Conservation (phyloP, 208 protist genomes). For the Sergeia podlipaevii region DNA sequence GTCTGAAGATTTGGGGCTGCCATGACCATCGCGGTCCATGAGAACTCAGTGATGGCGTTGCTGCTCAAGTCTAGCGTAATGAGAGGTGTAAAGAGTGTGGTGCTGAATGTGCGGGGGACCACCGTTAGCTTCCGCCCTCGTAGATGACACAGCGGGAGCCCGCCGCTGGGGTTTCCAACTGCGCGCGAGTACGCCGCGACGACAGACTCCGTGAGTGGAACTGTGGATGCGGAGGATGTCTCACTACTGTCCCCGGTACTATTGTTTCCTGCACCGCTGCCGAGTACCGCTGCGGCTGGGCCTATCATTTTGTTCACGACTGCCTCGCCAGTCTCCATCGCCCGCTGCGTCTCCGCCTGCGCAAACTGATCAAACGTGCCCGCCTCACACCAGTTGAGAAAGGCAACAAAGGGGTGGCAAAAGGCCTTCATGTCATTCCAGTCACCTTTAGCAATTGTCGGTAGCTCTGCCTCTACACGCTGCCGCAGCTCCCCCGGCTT, state of each 20-base stretch:
- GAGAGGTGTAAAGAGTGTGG: constrained; percentile 23
- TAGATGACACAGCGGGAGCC: constrained; percentile 33
- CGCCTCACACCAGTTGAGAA: constrained; percentile 19
- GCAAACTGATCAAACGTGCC: constrained; percentile 40
- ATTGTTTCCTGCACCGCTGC: too few relatives aligned
- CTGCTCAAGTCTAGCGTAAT: constrained; percentile 45
- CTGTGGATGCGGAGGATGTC: too few relatives aligned
- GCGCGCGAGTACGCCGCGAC: constrained; percentile 23
- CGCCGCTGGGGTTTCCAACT: background rate
- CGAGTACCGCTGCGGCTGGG: background rate
- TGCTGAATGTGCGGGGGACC: constrained; percentile 16
- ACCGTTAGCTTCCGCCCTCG: constrained; percentile 30
- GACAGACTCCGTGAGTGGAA: constrained; percentile 21
- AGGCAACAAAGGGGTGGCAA: constrained; percentile 26
- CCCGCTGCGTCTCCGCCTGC: constrained; percentile 35
- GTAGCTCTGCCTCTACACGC: constrained; percentile 10
- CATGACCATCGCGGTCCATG: constrained; percentile 43
- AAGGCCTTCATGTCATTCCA: constrained; percentile 16
- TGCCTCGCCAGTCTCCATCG: constrained; percentile 12
- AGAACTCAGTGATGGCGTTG: constrained; percentile 43
- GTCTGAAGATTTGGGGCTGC: constrained; percentile 44
- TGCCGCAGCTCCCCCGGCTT: constrained; percentile 2
- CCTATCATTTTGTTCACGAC: constrained; percentile 5
- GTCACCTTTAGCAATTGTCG: background rate
- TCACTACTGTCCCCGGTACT: too few relatives aligned